Conservation (phyloP, 331 rosid genomes). For the Saraca asoca region DNA sequence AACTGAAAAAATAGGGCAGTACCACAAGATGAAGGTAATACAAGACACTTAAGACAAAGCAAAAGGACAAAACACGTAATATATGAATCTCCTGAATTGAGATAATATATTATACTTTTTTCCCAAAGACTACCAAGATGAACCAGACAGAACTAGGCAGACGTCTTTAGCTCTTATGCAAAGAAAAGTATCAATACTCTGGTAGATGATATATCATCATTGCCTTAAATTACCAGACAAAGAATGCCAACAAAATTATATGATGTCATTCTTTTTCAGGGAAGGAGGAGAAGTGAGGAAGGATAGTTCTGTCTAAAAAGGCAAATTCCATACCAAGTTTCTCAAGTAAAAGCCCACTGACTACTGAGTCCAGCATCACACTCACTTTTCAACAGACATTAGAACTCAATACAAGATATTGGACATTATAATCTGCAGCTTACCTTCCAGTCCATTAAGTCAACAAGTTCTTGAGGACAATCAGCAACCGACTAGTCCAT, state of each 20-base stretch:
- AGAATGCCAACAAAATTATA: too few species aligned
- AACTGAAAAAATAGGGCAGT: neutral
- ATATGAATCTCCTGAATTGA: neutral
- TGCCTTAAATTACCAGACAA: too few species aligned
- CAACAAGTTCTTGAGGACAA: constrained; percentile 31
- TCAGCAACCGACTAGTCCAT: constrained; percentile 25
- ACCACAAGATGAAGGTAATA: neutral
- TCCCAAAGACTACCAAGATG: neutral
- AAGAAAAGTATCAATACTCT: too few species aligned
- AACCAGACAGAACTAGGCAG: neutral
- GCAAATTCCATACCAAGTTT: neutral
- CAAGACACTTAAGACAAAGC: neutral
- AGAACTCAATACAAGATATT: too few species aligned
- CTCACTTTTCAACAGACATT: too few species aligned
- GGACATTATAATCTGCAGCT: constrained; percentile 18
- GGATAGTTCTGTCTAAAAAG: too few species aligned
- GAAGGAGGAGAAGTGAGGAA: too few species aligned
- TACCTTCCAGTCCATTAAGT: constrained; percentile 37
- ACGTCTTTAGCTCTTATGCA: too few species aligned
- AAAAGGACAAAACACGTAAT: too few species aligned
- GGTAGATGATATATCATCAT: too few species aligned
- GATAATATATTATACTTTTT: neutral
- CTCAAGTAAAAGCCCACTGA: neutral
- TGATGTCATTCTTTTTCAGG: too few species aligned
- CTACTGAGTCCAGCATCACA: too few species aligned